Base-by-base conservation (phyloP, 2,329 filamentous ascomycete species). In the Clarireedia paspali region DNA sequence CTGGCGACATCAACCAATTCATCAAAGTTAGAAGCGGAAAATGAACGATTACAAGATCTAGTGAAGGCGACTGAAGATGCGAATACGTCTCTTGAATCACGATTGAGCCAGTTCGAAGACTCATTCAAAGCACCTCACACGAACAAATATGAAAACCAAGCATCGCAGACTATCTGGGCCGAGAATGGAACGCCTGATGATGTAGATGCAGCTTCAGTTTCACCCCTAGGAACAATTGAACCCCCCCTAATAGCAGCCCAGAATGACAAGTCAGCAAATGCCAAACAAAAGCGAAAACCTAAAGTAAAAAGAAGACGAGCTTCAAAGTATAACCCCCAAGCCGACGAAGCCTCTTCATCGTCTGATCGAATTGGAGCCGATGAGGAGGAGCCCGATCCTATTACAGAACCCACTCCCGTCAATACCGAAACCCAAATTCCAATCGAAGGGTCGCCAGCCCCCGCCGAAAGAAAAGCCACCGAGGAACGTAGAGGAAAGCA, bases 41-140 rank as follows among this genome's bases (percentile, higher is more conserved):
- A 10, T 14, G 42, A 27, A 9, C 17, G 20, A 9, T 15, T 53
- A 5, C 23, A 53, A 17, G 47, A 39, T 6, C 15, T 48, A 23
- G 9, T 53, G 23, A 53, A 27, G n/a, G 50, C 47, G 30, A 53
- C 40, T 39, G 30, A 48, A 12, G 30, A 53, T 23, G 38, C 40
- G 6, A 24, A 5, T 10, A 14, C 6, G 2, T 14, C 15, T 1
- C 50, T 48, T 15, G 42, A 42, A 26, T 20, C 26, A 9, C 20
- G 24, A 15, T 6, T 53, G 7, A 34, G 30, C 5, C 30, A 34
- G 10, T 12, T 12, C 3, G 30, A 34, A 34, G 30, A 9, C 3
- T 12, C 30, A 34, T 9, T 34, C 30, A 34, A 34, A 12, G 30
- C 3, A 12, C 30, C 2, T 12, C 30, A 12, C 30, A 34, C 30